Evolutionary conservation across 2,329 filamentous ascomycete genomes (phyloP).

Genomic region (Epichloe sp.): DNA sequence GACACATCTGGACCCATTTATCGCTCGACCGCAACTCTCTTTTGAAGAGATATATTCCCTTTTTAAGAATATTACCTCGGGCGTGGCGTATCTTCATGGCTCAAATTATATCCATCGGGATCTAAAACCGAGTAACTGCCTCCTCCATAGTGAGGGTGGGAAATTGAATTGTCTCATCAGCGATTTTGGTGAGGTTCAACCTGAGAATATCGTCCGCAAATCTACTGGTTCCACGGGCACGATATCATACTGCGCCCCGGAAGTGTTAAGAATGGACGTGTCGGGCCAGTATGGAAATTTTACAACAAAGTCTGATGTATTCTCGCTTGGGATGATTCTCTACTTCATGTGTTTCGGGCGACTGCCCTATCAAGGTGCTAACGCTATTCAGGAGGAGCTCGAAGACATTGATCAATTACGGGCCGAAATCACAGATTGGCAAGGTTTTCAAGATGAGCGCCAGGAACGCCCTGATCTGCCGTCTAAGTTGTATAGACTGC

Average conservation of each 20-base stretch:
- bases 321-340: constrained; percentile 94
- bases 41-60: constrained; percentile 96
- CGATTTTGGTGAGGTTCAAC: constrained; percentile 94
- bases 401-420: constrained; percentile 80
- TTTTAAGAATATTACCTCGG: constrained; percentile 95
- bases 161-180: constrained; percentile 77
- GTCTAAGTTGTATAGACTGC: constrained; percentile 68
- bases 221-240: constrained; percentile 92
- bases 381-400: constrained; percentile 76
- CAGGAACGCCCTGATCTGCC: constrained; percentile 71
- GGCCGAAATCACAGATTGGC: constrained; percentile 76
- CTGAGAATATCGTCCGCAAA: constrained; percentile 65
- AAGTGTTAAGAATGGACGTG: constrained; percentile 62
- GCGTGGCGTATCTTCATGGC: constrained; percentile 75
- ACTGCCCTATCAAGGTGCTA: constrained; percentile 74
- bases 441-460: constrained; percentile 69
- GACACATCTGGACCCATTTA: constrained; percentile 35
- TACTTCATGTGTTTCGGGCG: constrained; percentile 95
- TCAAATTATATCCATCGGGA: constrained; percentile 95
- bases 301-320: constrained; percentile 95
- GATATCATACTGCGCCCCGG: constrained; percentile 93
- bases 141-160: constrained; percentile 64
- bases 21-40: constrained; percentile 32
- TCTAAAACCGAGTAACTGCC: constrained; percentile 89
- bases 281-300: constrained; percentile 78